Base-by-base conservation (phyloP, 78 protist genomes). In the Diacronema lutheri region DNA sequence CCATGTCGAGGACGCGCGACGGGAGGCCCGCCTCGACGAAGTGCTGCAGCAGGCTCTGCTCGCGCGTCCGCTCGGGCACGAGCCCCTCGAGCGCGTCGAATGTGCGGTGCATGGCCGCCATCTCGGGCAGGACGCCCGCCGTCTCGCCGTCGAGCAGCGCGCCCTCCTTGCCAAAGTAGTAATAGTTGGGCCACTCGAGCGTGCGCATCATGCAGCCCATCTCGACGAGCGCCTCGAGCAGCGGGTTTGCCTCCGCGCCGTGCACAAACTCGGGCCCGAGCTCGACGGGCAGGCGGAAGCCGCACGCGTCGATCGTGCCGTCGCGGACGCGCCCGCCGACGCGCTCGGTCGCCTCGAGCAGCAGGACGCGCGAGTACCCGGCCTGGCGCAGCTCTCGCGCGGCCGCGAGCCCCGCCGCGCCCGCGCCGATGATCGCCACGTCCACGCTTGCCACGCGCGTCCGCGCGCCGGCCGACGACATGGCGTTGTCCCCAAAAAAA, bases 151-250 rank as follows among this genome's bases (percentile, higher is more conserved):
- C 5, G 26, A 71, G 33, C 58, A 71, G 55, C 20, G 13, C 13
- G 6, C 58, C 79, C 57, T 71, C 79, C 58, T 41, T 40, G 29
- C 57, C 57, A 21, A 71, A 12, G 26, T 10, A 71, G 38, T 71
- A 71, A 35, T 71, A 71, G 79, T 71, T 71, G 0, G 79, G 79
- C 79, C 79, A 71, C 37, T 40, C 57, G 12, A 71, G 57, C 79
- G 40, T 58, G 35, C 40, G 58, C 3, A 71, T 38, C 58, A 0
- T 1, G 7, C 26, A 33, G 19, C 46, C 76, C 76, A 37, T 68
- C 31, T 14, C 35, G 26, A 12, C 40, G 16, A 7, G 21, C 38
- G 26, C 50, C 31, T 21, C 31, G 58, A 71, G 35, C 37, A 71
- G 79, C 23, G 0, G 1, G 79, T 71, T 71, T 33, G 20, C 7